Evolutionary conservation across 1,284 basidiomycete species (phyloP).

Genomic region (Fistulina hepatica): DNA sequence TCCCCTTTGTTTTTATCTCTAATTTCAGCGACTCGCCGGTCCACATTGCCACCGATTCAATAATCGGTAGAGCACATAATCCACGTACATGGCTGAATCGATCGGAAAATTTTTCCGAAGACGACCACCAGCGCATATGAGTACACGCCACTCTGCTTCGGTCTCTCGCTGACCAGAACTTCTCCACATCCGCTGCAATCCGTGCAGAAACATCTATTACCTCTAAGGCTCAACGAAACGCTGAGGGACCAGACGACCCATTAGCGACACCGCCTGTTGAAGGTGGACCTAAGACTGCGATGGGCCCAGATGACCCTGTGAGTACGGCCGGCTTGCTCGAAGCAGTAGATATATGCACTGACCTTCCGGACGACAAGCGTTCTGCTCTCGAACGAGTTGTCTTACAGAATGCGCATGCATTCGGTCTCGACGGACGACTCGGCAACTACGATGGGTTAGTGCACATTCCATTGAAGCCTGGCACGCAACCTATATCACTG

Average conservation of each 20-base stretch:
- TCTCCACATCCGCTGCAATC: not conserved
- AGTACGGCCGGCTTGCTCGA: not conserved
- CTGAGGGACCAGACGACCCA: constrained; percentile 5
- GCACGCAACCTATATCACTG: constrained; percentile 14
- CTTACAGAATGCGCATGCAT: not conserved
- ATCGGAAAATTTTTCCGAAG: constrained; percentile 2
- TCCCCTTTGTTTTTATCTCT: constrained; percentile 8
- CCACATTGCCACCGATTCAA: constrained; percentile 5
- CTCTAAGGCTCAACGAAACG: constrained; percentile 8
- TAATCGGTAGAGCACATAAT: constrained; percentile 3
- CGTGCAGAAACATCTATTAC: constrained; percentile 1
- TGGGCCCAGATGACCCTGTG: not conserved
- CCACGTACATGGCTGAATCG: constrained; percentile 8
- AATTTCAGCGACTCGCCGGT: constrained; percentile 10
- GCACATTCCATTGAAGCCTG: constrained; percentile 6
- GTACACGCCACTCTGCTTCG: constrained; percentile 2
- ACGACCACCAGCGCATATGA: constrained; percentile 2
- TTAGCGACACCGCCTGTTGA: constrained; percentile 4
- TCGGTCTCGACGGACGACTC: not conserved
- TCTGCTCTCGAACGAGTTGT: not conserved
- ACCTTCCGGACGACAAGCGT: not conserved
- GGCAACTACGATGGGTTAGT: not conserved
- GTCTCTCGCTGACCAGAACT: not conserved
- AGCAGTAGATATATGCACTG: not conserved
- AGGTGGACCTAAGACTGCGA: not conserved